Conservation (phyloP, 1,284 basidiomycete genomes). For the Austroboletus novae-zelandiae region DNA sequence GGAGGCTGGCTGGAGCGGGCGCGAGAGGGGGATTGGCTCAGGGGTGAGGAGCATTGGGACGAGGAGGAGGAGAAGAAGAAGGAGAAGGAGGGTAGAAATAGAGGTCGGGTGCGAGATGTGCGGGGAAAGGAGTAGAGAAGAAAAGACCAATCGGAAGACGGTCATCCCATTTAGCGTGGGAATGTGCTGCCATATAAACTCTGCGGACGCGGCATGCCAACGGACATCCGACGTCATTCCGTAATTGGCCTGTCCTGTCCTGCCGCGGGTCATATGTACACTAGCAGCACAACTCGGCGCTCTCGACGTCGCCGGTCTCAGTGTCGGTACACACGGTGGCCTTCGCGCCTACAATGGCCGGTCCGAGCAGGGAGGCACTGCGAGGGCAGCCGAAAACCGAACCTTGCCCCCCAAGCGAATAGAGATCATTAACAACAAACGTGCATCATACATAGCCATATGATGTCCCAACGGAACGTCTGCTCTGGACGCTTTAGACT, state of each 20-base stretch:
- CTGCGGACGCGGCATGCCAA: background rate
- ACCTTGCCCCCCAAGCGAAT: background rate
- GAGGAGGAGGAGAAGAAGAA: no score
- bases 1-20: background rate
- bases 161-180: constrained; percentile 20
- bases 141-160: background rate
- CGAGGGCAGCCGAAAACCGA: background rate
- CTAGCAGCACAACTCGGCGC: no score
- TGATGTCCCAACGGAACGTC: no score
- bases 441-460: no score
- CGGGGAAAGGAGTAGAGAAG: constrained; percentile 23
- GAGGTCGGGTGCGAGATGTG: background rate
- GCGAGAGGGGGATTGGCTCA: constrained; percentile 3
- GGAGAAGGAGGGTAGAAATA: constrained; percentile 1
- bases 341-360: background rate
- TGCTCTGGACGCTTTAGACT: no score
- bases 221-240: background rate
- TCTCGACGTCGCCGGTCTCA: no score
- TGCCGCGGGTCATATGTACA: background rate
- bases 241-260: background rate
- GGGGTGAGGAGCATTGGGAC: constrained; percentile 5
- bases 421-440: background rate
- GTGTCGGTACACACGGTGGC: no score
- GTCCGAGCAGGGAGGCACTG: background rate
- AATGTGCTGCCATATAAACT: constrained; percentile 8